Evolutionary conservation across 164 flowering plant genomes (phyloP).

Genomic region (Macadamia integrifolia): DNA sequence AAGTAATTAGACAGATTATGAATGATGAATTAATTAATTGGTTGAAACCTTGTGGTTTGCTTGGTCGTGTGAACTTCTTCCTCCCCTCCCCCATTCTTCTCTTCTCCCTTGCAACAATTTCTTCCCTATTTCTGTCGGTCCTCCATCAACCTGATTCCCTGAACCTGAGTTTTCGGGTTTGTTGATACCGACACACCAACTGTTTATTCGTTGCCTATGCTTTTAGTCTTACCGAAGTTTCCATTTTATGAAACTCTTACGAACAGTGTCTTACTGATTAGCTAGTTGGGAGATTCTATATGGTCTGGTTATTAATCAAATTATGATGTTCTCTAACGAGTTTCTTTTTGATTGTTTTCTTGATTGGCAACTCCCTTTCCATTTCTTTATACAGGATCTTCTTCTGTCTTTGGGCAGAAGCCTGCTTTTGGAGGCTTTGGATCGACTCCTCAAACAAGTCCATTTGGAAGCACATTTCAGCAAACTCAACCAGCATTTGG

Average conservation of each 20-base stretch:
- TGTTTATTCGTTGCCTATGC: not conserved
- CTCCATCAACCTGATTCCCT: too few relatives aligned
- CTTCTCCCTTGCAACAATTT: too few relatives aligned
- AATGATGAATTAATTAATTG: too few relatives aligned
- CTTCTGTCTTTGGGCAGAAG: constrained; percentile 75
- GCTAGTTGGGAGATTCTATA: not conserved
- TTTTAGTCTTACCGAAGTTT: not conserved
- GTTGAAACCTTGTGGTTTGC: too few relatives aligned
- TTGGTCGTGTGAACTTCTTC: too few relatives aligned
- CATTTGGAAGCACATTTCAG: constrained; percentile 83
- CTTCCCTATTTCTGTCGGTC: too few relatives aligned
- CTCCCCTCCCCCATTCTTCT: too few relatives aligned
- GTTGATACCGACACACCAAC: not conserved
- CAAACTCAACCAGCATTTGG: constrained; percentile 88
- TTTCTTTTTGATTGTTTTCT: not conserved
- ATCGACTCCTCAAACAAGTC: constrained; percentile 66
- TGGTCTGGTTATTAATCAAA: not conserved
- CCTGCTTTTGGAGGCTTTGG: constrained; percentile 92
- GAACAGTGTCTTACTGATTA: not conserved
- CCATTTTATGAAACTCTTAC: not conserved
- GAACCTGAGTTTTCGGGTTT: not conserved
- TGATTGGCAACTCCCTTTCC: constrained; percentile 3
- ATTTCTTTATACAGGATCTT: constrained; percentile 39
- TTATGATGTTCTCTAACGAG: not conserved
- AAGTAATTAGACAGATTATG: too few relatives aligned